Percentiles rank a stretch among this genome's conserved stretches.
Evolutionary conservation across 2,329 filamentous ascomycete genomes (phyloP).

Genomic region (Neophaeococcomyces aloes): DNA sequence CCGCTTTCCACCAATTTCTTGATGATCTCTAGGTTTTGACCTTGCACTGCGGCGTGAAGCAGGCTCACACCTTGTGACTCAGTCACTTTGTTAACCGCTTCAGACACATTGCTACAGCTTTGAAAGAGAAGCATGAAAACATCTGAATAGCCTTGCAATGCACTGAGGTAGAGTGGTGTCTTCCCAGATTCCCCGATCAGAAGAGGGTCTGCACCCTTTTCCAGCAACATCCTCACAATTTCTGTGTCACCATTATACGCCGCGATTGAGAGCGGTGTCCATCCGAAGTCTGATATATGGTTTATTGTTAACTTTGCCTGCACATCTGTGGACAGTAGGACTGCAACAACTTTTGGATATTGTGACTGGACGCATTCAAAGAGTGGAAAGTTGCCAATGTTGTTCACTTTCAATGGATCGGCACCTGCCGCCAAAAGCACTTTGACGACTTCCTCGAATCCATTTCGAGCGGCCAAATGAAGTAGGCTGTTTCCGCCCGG

Average conservation of each 20-base stretch:
- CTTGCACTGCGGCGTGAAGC: not conserved
- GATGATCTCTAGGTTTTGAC: not conserved
- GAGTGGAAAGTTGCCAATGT: not conserved
- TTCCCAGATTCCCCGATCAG: not conserved
- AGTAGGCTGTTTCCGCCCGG: not conserved
- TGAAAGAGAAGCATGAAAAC: not conserved
- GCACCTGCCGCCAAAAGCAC: not conserved
- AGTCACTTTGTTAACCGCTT: not conserved
- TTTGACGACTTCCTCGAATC: not conserved
- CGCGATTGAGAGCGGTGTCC: not conserved
- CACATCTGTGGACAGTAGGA: not conserved
- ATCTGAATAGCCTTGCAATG: not conserved
- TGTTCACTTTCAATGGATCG: not conserved
- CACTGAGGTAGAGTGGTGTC: not conserved
- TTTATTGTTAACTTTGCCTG: not conserved
- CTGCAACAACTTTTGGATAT: not conserved
- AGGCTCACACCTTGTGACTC: not conserved
- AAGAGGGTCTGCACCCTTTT: not conserved
- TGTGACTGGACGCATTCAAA: not conserved
- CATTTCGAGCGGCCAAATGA: not conserved
- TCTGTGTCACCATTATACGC: not conserved
- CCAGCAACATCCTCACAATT: not conserved
- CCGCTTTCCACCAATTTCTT: not conserved
- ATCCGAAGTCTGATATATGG: not conserved
- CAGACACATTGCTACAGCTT: not conserved